These are phyloP conservation scores for Nemania sp. DNA, from an alignment of 2,329 filamentous ascomycete species.

Conservation along the genomic window DNA sequence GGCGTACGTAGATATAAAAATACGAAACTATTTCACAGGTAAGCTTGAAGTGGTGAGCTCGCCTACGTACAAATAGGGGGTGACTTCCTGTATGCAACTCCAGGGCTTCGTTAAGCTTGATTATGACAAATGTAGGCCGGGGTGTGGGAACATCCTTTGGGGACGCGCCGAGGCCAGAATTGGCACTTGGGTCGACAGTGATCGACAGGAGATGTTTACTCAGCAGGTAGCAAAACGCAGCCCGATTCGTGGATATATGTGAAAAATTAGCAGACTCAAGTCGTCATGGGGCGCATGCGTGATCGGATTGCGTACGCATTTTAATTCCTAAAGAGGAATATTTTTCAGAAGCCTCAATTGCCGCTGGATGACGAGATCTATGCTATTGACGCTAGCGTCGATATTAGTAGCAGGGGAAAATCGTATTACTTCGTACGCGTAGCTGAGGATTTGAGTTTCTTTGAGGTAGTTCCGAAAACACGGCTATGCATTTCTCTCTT, in stretches of 20 bases:
- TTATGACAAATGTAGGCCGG: slow-evolving; percentile 10
- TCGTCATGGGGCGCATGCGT: too few species aligned
- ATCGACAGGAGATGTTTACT: slow-evolving; percentile 20
- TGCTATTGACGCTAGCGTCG: too few species aligned
- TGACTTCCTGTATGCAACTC: too few species aligned
- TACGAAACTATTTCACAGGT: too few species aligned
- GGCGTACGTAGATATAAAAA: too few species aligned
- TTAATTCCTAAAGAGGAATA: slow-evolving; percentile 1
- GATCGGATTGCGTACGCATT: slow-evolving; percentile 7
- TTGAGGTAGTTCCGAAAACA: too few species aligned
- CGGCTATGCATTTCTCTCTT: not conserved
- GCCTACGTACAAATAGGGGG: too few species aligned
- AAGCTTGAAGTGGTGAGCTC: too few species aligned
- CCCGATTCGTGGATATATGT: slow-evolving; percentile 9
- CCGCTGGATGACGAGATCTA: not conserved
- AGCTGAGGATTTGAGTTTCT: too few species aligned
- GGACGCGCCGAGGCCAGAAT: slow-evolving; percentile 2
- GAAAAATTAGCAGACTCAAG: too few species aligned
- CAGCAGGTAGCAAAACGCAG: slow-evolving; percentile 2
- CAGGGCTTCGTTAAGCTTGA: not conserved
- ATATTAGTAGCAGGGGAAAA: too few species aligned
- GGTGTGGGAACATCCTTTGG: not conserved
- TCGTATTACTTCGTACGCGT: not conserved
- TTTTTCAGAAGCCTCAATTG: not conserved
- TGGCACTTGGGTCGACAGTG: slow-evolving; percentile 21